Conservation (phyloP, 352 stramenopile genomes). For the Phytophthora constricta region DNA sequence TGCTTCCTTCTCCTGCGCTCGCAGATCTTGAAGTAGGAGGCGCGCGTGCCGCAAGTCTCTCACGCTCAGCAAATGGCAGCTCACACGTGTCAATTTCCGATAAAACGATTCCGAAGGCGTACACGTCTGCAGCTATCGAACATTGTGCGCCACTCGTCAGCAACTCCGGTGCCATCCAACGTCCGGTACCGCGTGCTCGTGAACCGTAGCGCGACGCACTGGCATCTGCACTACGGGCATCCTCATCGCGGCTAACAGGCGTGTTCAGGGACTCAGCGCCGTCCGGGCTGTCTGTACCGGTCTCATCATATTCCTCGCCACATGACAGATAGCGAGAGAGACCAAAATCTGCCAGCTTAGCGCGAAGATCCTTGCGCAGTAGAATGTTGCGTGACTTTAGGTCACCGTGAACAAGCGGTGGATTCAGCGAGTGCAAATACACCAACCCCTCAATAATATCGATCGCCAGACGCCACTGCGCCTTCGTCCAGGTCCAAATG, state of each 20-base stretch:
- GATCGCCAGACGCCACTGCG: conserved; percentile 51
- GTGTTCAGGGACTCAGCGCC: background rate
- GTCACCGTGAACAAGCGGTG: conserved; percentile 46
- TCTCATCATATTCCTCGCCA: conserved; percentile 11
- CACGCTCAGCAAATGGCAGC: conserved; percentile 55
- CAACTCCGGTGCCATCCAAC: conserved; percentile 89
- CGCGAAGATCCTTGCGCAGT: conserved; percentile 38
- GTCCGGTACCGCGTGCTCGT: conserved; percentile 54
- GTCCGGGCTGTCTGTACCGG: background rate
- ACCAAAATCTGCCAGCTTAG: conserved; percentile 54
- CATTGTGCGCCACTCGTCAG: conserved; percentile 68
- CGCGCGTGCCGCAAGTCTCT: conserved; percentile 19
- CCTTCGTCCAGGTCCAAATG: conserved; percentile 52
- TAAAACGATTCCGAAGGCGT: conserved; percentile 84
- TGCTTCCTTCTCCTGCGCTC: conserved; percentile 23
- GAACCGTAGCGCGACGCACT: conserved; percentile 19
- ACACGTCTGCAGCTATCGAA: conserved; percentile 88
- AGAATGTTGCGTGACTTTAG: conserved; percentile 52
- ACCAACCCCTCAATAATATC: conserved; percentile 56
- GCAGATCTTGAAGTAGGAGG: conserved; percentile 11
- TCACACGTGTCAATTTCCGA: conserved; percentile 82
- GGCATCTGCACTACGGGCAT: background rate
- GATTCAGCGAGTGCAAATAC: conserved; percentile 53
- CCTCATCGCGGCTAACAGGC: background rate
- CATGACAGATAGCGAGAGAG: conserved; percentile 39